Evolutionary conservation across 805 yeast genomes (phyloP), one percentile per base, ranked within the genome.

Genomic region (Barnettozyma vustinii): DNA sequence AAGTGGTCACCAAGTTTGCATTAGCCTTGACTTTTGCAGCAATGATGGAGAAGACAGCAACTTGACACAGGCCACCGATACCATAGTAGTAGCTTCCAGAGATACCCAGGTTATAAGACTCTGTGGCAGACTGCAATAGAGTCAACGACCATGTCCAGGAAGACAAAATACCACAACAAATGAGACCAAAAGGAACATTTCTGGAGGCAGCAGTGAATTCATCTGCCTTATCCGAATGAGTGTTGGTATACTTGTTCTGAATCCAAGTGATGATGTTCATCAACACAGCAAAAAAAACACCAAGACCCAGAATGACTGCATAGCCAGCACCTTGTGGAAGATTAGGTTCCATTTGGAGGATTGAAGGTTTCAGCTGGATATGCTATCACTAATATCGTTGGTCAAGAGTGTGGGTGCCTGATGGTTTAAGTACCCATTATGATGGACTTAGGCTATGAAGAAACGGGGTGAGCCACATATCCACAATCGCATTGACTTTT

Each of bases 251-350:
- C 37, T 54, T 62, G 42, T 65, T 65, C 32, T 71, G 67, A 5
- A 68, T 50, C 48, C 60, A 60, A 2, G 78, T 69, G 50, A 73
- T 64, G 25, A 51, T 43, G 33, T 67, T 61, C 77, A 74, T 74
- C 30, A 73, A 50, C 9, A 68, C 52, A 5, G 78, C 77, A 55
- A 74, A 74, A 44, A 70, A 71, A 18, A 70, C 66, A 26, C 77
- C 94, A 7, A 86, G 72, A 16, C 92, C 94, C n/a, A 85, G 83
- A 27, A 86, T 84, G 37, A 85, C 79, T 23, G 84, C 92, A 56
- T 85, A 85, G n/a, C 94, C 92, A 2, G 81, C 86, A 37, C 84
- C 83, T 64, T 84, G 83, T 5, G 83, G 76, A 40, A 80, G 23
- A 44, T 52, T 42, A 13, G 56, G 56, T 30, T 43, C 45, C 53